A percentile compares a stretch with the other conserved stretches of the same genome.
phyloP scores from a whole-genome alignment of 192 early-diverging fungal genomes.

The Backusella tuberculispora region DNA sequence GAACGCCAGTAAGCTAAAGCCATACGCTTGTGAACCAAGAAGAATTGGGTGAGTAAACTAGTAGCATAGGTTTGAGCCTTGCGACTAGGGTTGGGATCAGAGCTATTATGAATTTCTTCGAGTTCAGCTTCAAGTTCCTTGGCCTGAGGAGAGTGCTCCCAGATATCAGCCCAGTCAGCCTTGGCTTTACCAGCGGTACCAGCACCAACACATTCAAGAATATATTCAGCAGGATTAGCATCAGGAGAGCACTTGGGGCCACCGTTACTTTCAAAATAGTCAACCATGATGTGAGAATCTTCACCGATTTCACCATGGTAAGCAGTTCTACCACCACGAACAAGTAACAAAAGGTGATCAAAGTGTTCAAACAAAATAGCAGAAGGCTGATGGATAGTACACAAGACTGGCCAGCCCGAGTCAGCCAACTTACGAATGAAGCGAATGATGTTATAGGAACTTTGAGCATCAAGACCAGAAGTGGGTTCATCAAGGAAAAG shows the following conservation, averaged over 20 bases:
- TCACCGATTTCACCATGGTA: slow-evolving; percentile 83
- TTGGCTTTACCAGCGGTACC: slow-evolving; percentile 53
- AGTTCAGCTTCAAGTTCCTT: slow-evolving; percentile 52
- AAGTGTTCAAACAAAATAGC: slow-evolving; percentile 86
- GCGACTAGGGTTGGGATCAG: slow-evolving; percentile 36
- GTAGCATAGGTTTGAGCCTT: slow-evolving; percentile 53
- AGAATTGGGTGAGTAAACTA: slow-evolving; percentile 49
- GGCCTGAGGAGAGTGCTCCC: slow-evolving; percentile 63
- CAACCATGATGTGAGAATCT: slow-evolving; percentile 64
- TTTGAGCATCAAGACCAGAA: slow-evolving; percentile 78
- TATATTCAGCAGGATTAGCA: slow-evolving; percentile 88
- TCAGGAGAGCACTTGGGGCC: slow-evolving; percentile 62
- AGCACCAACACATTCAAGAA: slow-evolving; percentile 80
- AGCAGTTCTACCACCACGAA: slow-evolving; percentile 76
- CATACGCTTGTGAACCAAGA: slow-evolving; percentile 68
- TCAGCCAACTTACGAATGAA: slow-evolving; percentile 71
- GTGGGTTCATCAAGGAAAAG: slow-evolving; percentile 80
- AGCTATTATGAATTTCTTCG: slow-evolving; percentile 48
- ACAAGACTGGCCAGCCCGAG: slow-evolving; percentile 72
- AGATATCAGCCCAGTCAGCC: slow-evolving; percentile 75
- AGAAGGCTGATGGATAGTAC: slow-evolving; percentile 88
- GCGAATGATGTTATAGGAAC: slow-evolving; percentile 74
- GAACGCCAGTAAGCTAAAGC: slow-evolving; percentile 71
- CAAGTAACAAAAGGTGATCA: slow-evolving; percentile 80
- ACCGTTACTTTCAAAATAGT: slow-evolving; percentile 78